These are phyloP conservation scores for Akanthomyces lecanii DNA, from an alignment of 2,329 filamentous ascomycete genomes.

Conservation along the genomic window DNA sequence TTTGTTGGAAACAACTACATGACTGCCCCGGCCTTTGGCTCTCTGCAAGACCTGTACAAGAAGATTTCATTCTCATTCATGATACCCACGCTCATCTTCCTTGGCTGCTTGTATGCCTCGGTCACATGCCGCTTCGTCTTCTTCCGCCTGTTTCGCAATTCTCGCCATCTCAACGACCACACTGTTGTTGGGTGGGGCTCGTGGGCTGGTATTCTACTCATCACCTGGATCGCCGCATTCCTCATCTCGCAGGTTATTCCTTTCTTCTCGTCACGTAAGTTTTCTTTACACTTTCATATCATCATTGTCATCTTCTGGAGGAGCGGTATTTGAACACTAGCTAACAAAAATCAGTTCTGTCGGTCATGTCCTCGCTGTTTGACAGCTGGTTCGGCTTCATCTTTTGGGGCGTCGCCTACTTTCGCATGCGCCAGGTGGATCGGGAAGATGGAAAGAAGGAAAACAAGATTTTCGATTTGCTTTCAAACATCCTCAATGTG, in stretches of 20 bases:
- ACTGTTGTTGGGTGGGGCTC: constrained; percentile 75
- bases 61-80: constrained; percentile 92
- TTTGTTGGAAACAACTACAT: constrained; percentile 82
- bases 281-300: background rate
- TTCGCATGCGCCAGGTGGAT: constrained; percentile 68
- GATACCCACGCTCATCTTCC: constrained; percentile 89
- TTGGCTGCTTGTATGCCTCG: constrained; percentile 86
- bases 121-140: constrained; percentile 89
- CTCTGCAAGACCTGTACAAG: constrained; percentile 72
- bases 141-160: constrained; percentile 79
- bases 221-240: constrained; percentile 82
- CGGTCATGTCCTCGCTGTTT: constrained; percentile 81
- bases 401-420: constrained; percentile 83
- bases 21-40: constrained; percentile 82
- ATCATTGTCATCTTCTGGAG: background rate
- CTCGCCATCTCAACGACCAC: constrained; percentile 74
- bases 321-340: no score
- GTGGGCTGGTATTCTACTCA: constrained; percentile 68
- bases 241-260: constrained; percentile 91
- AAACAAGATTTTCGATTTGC: constrained; percentile 45
- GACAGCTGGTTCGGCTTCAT: constrained; percentile 95
- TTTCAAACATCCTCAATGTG: constrained; percentile 64
- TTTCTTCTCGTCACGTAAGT: constrained; percentile 74
- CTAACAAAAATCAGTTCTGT: constrained; percentile 45
- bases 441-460: constrained; percentile 48